phyloP scores from a whole-genome alignment of 306 rosid genomes.

The Fagus sylvatica region DNA sequence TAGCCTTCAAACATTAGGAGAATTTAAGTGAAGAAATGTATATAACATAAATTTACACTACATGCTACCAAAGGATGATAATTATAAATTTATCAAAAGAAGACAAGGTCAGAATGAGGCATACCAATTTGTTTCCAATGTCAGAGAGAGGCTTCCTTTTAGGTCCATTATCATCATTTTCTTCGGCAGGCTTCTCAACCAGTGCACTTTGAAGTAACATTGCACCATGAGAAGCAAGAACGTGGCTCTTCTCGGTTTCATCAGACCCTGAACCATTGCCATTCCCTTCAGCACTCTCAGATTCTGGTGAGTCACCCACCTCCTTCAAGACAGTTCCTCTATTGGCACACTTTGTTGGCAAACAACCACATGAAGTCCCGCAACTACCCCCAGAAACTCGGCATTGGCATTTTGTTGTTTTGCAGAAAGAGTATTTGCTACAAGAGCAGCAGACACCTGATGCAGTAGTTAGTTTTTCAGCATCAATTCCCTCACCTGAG shows the following conservation, averaged over 20 bases:
- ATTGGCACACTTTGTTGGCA: conserved; percentile 57
- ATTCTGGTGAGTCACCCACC: conserved; percentile 17
- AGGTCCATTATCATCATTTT: conserved; percentile 38
- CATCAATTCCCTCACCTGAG: conserved; percentile 31
- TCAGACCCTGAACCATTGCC: conserved; percentile 33
- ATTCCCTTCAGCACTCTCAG: conserved; percentile 27
- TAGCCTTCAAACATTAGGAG: too few species aligned
- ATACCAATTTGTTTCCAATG: conserved; percentile 78
- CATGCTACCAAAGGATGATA: not conserved
- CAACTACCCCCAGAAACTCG: conserved; percentile 51
- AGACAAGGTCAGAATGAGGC: conserved; percentile 11
- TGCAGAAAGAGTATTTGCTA: conserved; percentile 65
- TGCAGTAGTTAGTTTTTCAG: conserved; percentile 3
- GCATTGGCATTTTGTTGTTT: conserved; percentile 71
- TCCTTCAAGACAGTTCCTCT: conserved; percentile 36
- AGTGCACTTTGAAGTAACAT: conserved; percentile 73
- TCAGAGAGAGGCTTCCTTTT: conserved; percentile 74
- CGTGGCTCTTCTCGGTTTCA: conserved; percentile 42
- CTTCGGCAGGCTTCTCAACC: conserved; percentile 45
- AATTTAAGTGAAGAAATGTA: too few species aligned
- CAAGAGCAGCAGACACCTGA: conserved; percentile 65
- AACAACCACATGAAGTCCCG: conserved; percentile 64
- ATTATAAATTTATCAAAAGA: not conserved
- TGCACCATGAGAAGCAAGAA: conserved; percentile 78
- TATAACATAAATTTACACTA: too few species aligned